Conservation (phyloP, 768 basidiomycete genomes). For the Leucosporidium yakuticum region DNA sequence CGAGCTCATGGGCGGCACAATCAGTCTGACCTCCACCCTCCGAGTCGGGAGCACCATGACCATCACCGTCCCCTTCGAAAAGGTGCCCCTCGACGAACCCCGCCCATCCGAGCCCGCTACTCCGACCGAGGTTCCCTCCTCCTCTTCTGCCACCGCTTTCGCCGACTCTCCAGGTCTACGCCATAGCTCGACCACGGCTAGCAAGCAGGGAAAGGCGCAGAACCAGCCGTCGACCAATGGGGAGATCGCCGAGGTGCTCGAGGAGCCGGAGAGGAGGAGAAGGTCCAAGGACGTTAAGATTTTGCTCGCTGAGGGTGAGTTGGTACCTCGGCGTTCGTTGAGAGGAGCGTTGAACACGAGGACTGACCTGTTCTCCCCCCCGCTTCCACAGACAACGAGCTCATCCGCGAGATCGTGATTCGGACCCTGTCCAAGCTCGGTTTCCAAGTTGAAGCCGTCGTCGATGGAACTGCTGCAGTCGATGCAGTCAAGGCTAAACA, state of each 20-base stretch:
- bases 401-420: conserved; percentile 17
- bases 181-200: neutral
- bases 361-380: too few species aligned
- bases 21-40: conserved; percentile 6
- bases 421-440: conserved; percentile 8
- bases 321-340: too few species aligned
- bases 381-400: conserved; percentile 21
- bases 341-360: too few species aligned
- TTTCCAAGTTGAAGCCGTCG: conserved; percentile 36
- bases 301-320: too few species aligned
- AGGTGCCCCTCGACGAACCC: neutral
- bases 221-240: neutral
- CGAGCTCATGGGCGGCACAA: conserved; percentile 34
- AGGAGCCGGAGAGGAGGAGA: neutral
- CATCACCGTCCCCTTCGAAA: neutral
- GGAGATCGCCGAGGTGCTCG: neutral
- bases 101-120: neutral
- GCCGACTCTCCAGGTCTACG: neutral
- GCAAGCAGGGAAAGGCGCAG: neutral
- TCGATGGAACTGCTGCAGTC: conserved; percentile 40
- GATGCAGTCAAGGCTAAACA: conserved; percentile 36
- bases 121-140: neutral
- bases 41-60: conserved; percentile 28
- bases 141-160: neutral
- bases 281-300: too few species aligned